Percentiles rank a stretch among this genome's conserved stretches.
These are phyloP conservation scores for Phoma sp. DNA, from an alignment of 2,329 filamentous ascomycete species.

Conservation along the genomic window DNA sequence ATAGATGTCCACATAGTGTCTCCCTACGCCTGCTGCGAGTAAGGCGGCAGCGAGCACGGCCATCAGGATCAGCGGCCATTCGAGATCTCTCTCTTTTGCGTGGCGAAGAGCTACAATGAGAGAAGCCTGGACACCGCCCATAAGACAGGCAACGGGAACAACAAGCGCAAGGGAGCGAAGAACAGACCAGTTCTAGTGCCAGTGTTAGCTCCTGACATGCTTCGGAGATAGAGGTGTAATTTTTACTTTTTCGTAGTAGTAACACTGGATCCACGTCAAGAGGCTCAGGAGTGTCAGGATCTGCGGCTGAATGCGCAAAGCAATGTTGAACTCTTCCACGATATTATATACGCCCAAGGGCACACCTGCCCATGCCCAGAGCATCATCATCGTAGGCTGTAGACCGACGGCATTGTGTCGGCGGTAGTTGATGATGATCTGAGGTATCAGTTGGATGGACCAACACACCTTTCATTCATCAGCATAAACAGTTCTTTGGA, in stretches of 20 bases:
- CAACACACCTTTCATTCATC: constrained; percentile 59
- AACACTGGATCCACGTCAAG: constrained; percentile 63
- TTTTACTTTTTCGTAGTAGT: constrained; percentile 57
- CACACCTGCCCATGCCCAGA: constrained; percentile 72
- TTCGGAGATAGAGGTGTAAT: background rate
- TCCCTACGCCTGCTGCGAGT: constrained; percentile 69
- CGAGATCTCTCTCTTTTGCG: constrained; percentile 52
- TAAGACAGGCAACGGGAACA: constrained; percentile 58
- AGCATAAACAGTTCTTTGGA: background rate
- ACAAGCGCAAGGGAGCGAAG: constrained; percentile 58
- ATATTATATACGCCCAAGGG: constrained; percentile 69
- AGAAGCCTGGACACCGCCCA: constrained; percentile 65
- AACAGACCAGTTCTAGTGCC: constrained; percentile 59
- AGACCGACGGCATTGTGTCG: constrained; percentile 70
- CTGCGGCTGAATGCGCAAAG: constrained; percentile 62
- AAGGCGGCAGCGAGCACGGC: constrained; percentile 68
- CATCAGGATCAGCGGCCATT: constrained; percentile 72
- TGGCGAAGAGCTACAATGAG: constrained; percentile 64
- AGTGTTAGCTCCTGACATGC: background rate
- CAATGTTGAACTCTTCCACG: constrained; percentile 60
- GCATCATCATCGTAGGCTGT: constrained; percentile 74
- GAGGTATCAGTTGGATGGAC: constrained; percentile 72
- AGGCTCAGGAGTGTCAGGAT: constrained; percentile 61
- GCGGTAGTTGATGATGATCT: constrained; percentile 72
- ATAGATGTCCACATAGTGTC: constrained; percentile 75